Base-by-base conservation (phyloP, 2,329 filamentous ascomycete genomes). In the Botrytis hyacinthi region DNA sequence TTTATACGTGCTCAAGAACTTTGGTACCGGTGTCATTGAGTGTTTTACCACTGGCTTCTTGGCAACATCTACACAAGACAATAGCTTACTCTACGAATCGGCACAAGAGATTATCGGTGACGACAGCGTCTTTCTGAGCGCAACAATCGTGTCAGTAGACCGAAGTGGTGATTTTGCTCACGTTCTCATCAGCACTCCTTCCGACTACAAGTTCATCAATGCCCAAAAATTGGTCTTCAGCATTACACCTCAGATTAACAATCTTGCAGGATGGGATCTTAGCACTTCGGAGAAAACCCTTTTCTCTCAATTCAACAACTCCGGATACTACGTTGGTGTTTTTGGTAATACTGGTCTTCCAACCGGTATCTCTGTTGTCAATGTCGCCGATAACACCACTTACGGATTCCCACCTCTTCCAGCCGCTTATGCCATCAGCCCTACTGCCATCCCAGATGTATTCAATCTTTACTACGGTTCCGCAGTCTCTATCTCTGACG, bases 1-100 rank as follows among this genome's bases (percentile, higher is more conserved):
- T 0, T 72, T 88, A 10, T 86, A 85, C 75, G 81, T 86, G 22
- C 81, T 87, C 75, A 84, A 86, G 74, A 79, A 79, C 4, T 83
- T 84, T 67, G 81, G 81, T 8, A 22, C 61, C 2, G 72, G 71
- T 32, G 69, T 77, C 26, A 66, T 80, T 10, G 57, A 69, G 12
- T 61, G 40, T 20, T 42, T 77, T n/a, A 60, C 69, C 61, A 63
- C 57, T 6, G 75, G 76, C 1, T 77, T 75, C 57, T 54, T 78
- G 22, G 71, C 65, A n/a, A 74, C 74, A 2, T 54, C 68, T 40
- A 32, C 46, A 44, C 54, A 73, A 1, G 70, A 77, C 40, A 78
- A 77, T 42, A 73, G 72, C 62, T 44, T 76, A 10, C 60, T 78
- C 26, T 78, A 78, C 61, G 67, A 77, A n/a, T 29, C 59, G 35